A percentile compares a stretch with the other conserved stretches of the same genome.
Conservation (phyloP, 1,139 yeast species). For the Yamadazyma diospyri region DNA sequence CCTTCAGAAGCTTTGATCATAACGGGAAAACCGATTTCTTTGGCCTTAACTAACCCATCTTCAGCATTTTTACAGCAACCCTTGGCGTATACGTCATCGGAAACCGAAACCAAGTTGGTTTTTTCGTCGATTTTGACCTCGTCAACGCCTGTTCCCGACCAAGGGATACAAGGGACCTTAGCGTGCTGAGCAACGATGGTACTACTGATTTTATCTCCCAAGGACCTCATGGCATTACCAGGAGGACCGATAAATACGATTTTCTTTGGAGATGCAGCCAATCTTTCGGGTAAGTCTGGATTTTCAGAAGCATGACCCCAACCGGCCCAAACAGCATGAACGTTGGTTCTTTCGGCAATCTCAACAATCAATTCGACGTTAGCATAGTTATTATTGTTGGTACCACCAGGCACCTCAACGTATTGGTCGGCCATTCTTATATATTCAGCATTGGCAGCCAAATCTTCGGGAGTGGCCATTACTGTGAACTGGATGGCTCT, state of each 20-base stretch:
- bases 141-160: slow-evolving; percentile 98
- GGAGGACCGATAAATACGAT: slow-evolving; percentile 94
- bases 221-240: slow-evolving; percentile 97
- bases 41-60: slow-evolving; percentile 84
- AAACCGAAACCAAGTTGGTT: slow-evolving; percentile 83
- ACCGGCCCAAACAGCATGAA: slow-evolving; percentile 99
- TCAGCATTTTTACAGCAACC: slow-evolving; percentile 88
- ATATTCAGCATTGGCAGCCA: slow-evolving; percentile 95
- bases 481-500: slow-evolving; percentile 90
- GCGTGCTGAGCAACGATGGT: slow-evolving; percentile 99
- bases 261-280: slow-evolving; percentile 86
- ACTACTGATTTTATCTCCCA: slow-evolving; percentile 96
- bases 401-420: slow-evolving; percentile 98
- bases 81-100: slow-evolving; percentile 73
- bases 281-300: slow-evolving; percentile 87
- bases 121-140: slow-evolving; percentile 64
- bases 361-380: slow-evolving; percentile 96
- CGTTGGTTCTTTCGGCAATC: slow-evolving; percentile 92
- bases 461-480: slow-evolving; percentile 99
- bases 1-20: slow-evolving; percentile 98
- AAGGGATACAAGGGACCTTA: slow-evolving; percentile 94
- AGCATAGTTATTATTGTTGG: slow-evolving; percentile 96
- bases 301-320: slow-evolving; percentile 99
- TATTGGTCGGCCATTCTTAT: slow-evolving; percentile 99
- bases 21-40: slow-evolving; percentile 87